phyloP scores from a whole-genome alignment of 2,329 filamentous ascomycete genomes.

The Sporothrix brasiliensis region DNA sequence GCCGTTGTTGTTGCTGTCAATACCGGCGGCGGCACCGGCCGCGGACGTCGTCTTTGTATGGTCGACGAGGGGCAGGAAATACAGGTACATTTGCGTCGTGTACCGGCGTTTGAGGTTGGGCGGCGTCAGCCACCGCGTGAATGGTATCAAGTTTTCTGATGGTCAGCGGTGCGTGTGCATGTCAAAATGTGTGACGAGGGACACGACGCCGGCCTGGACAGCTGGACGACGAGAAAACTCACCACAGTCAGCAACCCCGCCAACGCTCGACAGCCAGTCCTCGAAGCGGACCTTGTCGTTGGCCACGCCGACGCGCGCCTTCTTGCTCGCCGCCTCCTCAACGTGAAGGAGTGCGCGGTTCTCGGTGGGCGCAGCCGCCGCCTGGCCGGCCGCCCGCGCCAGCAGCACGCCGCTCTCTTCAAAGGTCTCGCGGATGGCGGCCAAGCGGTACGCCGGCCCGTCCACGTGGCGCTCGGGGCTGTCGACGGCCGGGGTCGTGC shows the following conservation, averaged over 20 bases:
- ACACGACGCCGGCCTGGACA: too few species aligned
- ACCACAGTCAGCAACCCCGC: conserved; percentile 68
- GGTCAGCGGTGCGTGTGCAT: not conserved
- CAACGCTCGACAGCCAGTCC: conserved; percentile 63
- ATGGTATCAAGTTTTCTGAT: conserved; percentile 68
- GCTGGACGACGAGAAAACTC: conserved; percentile 36
- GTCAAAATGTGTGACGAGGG: not conserved
- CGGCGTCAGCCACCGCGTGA: conserved; percentile 92
- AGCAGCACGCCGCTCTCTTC: conserved; percentile 92
- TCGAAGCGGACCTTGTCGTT: conserved; percentile 64
- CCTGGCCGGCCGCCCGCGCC: conserved; percentile 49
- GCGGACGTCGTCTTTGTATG: conserved; percentile 41
- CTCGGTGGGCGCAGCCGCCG: conserved; percentile 29
- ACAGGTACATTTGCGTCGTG: conserved; percentile 96
- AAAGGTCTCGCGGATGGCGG: conserved; percentile 87
- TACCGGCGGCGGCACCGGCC: conserved; percentile 43
- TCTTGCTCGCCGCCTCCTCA: conserved; percentile 60
- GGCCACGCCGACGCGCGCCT: conserved; percentile 71
- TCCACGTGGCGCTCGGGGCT: conserved; percentile 67
- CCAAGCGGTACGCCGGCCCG: conserved; percentile 72
- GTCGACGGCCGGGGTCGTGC: conserved; percentile 47
- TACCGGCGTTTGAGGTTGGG: conserved; percentile 72
- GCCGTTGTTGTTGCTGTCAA: conserved; percentile 62
- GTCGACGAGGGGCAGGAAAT: conserved; percentile 71
- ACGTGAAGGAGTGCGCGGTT: conserved; percentile 60